Evolutionary conservation across 441 rosid genomes (phyloP), one percentile per base, ranked within the genome.

Genomic region (Gossypium lobatum): DNA sequence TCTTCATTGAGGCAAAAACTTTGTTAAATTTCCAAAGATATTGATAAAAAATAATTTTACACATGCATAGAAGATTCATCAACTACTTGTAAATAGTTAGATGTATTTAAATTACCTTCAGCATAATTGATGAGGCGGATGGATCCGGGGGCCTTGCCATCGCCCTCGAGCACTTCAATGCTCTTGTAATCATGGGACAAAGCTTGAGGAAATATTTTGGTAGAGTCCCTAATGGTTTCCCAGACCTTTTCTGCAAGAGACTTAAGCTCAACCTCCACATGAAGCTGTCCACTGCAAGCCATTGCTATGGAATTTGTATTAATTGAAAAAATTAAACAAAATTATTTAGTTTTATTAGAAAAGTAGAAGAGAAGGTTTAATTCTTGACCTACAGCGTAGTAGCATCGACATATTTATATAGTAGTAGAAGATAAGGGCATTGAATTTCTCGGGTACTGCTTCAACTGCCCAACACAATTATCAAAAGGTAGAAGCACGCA

Each of bases 141-240:
- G n/a, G 97, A 86, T 73, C 97, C 97, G 21, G 85, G 80, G 45
- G 85, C 79, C 77, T 89, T 91, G 68, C 97, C 97, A 67, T 94
- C 97, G 9, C 98, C 97, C 61, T 91, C 83, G 0, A 91, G 88
- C 16, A 92, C 89, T 77, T 88, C 81, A 74, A 94, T 92, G 84
- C 82, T 78, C 87, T 88, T 86, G 87, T 89, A 92, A 74, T 91
- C 89, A 14, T 91, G 80, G 75, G 98, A 90, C 73, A 92, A 88
- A 67, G 78, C 80, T 79, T 80, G 86, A 34, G 97, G 95, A 70
- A 91, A 88, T 54, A 88, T 82, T 25, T 73, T 73, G 75, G 88
- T 74, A 16, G 93, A 88, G 71, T 92, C 89, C 23, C 91, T 87
- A n/a, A 94, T 77, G 67, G 70, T 76, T 54, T 13, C 75, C 96